Conservation (phyloP, 148 eudicot species). For the Camellia sinensis region DNA sequence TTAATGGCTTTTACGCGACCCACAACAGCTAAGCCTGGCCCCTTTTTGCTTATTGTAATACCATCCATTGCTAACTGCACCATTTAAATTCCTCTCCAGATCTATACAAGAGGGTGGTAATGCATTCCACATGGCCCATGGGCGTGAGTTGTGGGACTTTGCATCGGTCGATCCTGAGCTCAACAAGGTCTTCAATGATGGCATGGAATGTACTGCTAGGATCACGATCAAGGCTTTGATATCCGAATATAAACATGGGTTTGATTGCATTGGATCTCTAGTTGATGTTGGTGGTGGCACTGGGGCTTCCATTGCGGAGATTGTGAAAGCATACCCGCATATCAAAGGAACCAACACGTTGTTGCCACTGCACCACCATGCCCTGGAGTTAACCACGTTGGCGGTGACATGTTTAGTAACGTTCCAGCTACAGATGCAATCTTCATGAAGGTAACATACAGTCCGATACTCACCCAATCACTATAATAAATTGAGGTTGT, state of each 20-base stretch:
- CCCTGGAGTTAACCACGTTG: constrained; percentile 33
- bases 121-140: constrained; percentile 4
- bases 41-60: too few species aligned
- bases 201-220: too few species aligned
- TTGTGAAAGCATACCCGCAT: constrained; percentile 14
- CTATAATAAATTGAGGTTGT: too few species aligned
- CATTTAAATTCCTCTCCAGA: too few species aligned
- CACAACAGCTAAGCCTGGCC: too few species aligned
- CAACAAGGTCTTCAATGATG: constrained; percentile 37
- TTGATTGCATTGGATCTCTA: constrained; percentile 26
- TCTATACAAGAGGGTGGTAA: too few species aligned
- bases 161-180: constrained; percentile 23
- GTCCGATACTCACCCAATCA: too few species aligned
- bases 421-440: constrained; percentile 47
- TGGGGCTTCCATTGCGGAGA: constrained; percentile 29
- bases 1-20: too few species aligned
- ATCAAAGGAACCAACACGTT: too few species aligned
- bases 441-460: constrained; percentile 47
- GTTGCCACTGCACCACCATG: too few species aligned
- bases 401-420: constrained; percentile 52
- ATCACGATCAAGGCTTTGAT: too few species aligned
- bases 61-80: too few species aligned
- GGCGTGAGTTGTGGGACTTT: constrained; percentile 36
- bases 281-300: constrained; percentile 69
- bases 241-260: constrained; percentile 29